phyloP scores from a whole-genome alignment of 2,329 filamentous ascomycete genomes.

The Elsinoe perseae region DNA sequence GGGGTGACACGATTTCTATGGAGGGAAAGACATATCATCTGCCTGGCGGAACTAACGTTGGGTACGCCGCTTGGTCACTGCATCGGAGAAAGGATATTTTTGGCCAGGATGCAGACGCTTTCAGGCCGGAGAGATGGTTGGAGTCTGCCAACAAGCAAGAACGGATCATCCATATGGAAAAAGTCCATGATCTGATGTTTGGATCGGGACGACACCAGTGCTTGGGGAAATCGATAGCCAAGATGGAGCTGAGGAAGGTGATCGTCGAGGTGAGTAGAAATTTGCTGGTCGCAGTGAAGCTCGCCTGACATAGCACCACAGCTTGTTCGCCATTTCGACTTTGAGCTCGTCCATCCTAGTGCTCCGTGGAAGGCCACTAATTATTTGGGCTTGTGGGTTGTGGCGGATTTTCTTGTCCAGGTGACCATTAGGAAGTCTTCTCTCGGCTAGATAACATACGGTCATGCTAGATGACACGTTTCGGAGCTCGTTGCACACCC shows the following conservation, averaged over 20 bases:
- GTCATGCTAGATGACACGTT: no score
- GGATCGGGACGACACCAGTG: constrained; percentile 45
- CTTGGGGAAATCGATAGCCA: constrained; percentile 44
- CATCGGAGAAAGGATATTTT: constrained; percentile 61
- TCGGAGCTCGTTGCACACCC: no score
- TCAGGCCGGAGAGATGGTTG: constrained; percentile 21
- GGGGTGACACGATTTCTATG: constrained; percentile 31
- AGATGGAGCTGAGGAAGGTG: constrained; percentile 47
- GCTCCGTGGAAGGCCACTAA: background rate
- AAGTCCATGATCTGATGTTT: constrained; percentile 27
- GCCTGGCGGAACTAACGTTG: constrained; percentile 35
- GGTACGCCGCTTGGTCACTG: constrained; percentile 66
- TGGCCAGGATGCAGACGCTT: constrained; percentile 57
- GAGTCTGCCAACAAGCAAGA: constrained; percentile 29
- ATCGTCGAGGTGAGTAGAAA: background rate
- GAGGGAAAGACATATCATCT: background rate
- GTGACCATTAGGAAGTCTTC: no score
- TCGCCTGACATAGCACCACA: background rate
- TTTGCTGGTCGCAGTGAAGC: no score
- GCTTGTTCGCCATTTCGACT: background rate
- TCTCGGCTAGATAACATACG: no score
- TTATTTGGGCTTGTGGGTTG: background rate
- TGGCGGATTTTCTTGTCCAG: background rate
- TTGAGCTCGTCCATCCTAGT: background rate
- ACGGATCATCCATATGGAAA: constrained; percentile 26